These are phyloP conservation scores for Russula abietina DNA, from an alignment of 768 basidiomycete species.

Conservation along the genomic window DNA sequence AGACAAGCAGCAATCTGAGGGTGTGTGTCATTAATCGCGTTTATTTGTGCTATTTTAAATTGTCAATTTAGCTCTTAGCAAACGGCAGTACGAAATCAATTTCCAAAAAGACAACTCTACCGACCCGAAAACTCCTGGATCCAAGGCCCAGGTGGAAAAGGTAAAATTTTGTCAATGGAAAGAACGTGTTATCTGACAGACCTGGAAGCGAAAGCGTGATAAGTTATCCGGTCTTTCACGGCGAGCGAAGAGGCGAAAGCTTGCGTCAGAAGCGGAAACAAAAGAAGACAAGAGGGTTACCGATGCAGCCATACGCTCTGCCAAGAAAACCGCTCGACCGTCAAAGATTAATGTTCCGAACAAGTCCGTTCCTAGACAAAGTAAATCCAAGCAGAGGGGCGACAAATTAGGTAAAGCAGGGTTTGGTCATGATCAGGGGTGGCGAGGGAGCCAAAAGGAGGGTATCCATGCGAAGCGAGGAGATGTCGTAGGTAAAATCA, in stretches of 20 bases:
- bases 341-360: slow-evolving; percentile 63
- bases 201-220: slow-evolving; percentile 61
- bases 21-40: slow-evolving; percentile 36
- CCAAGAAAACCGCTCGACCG: slow-evolving; percentile 73
- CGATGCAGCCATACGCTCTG: slow-evolving; percentile 75
- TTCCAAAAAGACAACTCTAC: slow-evolving; percentile 33
- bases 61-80: slow-evolving; percentile 56
- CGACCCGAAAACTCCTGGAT: slow-evolving; percentile 33
- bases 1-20: slow-evolving; percentile 76
- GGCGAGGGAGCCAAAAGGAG: slow-evolving; percentile 42
- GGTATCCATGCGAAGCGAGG: slow-evolving; percentile 62
- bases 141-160: slow-evolving; percentile 34
- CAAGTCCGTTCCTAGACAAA: slow-evolving; percentile 34
- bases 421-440: slow-evolving; percentile 59
- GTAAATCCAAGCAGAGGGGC: slow-evolving; percentile 19
- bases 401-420: slow-evolving; percentile 31
- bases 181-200: slow-evolving; percentile 3
- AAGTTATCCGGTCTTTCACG: slow-evolving; percentile 82
- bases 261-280: slow-evolving; percentile 76
- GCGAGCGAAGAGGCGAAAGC: slow-evolving; percentile 78
- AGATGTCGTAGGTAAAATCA: slow-evolving; percentile 44
- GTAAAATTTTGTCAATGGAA: slow-evolving; percentile 13
- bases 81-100: slow-evolving; percentile 62
- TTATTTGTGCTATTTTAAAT: slow-evolving; percentile 1
- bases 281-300: slow-evolving; percentile 52